Conservation (phyloP, 495 filamentous ascomycete genomes). For the Chaetomium cochliodes region DNA sequence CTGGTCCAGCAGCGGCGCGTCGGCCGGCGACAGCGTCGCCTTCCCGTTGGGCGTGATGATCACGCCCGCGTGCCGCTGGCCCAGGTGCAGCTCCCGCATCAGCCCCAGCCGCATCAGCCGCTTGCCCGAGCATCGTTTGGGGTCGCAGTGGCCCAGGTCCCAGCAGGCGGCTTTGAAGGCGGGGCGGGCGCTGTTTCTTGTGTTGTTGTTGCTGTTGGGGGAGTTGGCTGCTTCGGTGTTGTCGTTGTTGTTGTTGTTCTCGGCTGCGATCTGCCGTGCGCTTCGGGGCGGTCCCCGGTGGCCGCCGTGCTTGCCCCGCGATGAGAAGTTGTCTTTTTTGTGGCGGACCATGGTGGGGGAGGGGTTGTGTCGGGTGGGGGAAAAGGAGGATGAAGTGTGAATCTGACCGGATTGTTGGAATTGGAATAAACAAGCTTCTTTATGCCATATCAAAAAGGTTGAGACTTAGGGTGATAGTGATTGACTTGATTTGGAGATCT, state of each 20-base stretch:
- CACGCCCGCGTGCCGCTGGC: conserved; percentile 85
- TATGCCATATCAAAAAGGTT: too few species aligned
- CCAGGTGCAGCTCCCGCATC: conserved; percentile 89
- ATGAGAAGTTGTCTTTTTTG: conserved; percentile 84
- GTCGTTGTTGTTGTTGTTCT: conserved; percentile 42
- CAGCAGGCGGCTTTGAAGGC: conserved; percentile 91
- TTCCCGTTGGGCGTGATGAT: conserved; percentile 95
- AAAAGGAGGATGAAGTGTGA: neutral
- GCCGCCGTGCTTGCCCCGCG: conserved; percentile 61
- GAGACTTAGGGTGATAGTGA: too few species aligned
- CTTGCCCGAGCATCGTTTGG: conserved; percentile 95
- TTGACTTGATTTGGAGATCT: too few species aligned
- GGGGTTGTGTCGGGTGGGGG: neutral
- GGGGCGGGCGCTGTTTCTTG: conserved; percentile 47
- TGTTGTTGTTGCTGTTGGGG: conserved; percentile 31
- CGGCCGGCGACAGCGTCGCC: conserved; percentile 73
- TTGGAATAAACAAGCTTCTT: neutral
- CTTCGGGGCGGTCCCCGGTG: conserved; percentile 40
- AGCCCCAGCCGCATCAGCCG: conserved; percentile 84
- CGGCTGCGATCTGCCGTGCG: conserved; percentile 26
- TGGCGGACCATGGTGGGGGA: conserved; percentile 72
- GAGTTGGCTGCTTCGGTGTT: conserved; percentile 5
- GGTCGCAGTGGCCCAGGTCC: conserved; percentile 97
- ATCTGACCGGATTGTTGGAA: neutral
- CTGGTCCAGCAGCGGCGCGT: conserved; percentile 75